Evolutionary conservation across 768 basidiomycete species (phyloP), one percentile per base, ranked within the genome.

Genomic region (Lactarius quietus): DNA sequence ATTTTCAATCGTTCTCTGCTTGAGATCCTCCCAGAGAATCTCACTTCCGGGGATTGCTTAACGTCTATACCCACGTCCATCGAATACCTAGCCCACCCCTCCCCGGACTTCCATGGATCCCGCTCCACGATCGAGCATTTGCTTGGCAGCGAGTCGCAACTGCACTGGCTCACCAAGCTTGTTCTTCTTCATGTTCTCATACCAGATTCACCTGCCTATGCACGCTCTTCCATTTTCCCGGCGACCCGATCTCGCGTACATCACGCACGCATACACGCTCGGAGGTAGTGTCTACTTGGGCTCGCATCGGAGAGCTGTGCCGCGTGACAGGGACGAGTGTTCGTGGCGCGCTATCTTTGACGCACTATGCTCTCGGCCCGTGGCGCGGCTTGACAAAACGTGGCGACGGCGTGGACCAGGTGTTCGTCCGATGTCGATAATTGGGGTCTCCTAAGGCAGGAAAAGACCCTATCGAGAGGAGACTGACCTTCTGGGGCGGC

Each of bases 91-190:
- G 28, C 45, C 26, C 10, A 51, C 39, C 35, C 58, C 41, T 26
- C 52, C 17, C 29, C 57, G 20, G 33, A 62, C 28, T 26, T 39
- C 35, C 4, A 55, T 38, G 41, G 54, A 57, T 51, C 20, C 63
- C 15, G 35, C 52, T 51, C 41, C 52, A 41, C 53, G 45, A 20
- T 66, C 10, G 51, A 73, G 18, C 77, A 78, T 28, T 80, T 92
- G 20, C 85, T 89, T 67, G 90, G 91, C 8, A 87, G 77, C 63
- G 87, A 89, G 33, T 85, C 85, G 6, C 80, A 79, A 51, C 89
- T 90, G 2, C 89, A 94, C 72, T 94, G 92, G 91, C 77, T 93
- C 48, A 93, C 92, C 17, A 87, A 83, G 70, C 74, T 90, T 5
- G 76, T 93, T 7, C 74, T 94, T 2, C 73, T 87, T 52, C 90